Evolutionary conservation across 1,284 basidiomycete species (phyloP).

Genomic region (Irpex sp.): DNA sequence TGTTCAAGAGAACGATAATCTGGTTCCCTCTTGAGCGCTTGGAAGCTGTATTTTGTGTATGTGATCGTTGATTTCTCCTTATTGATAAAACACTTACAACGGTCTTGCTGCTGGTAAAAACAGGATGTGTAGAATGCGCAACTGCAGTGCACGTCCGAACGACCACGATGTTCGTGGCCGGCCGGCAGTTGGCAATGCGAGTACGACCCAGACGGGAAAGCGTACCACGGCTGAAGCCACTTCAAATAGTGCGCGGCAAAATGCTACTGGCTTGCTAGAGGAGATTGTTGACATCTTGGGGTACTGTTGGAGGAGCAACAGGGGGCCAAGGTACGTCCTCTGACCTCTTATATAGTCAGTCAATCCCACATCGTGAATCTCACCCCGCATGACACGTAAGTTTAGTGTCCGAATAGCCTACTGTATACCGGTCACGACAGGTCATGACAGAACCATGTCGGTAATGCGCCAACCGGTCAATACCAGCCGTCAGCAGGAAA

Average conservation of each 20-base stretch:
- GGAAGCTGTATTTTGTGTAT: not conserved
- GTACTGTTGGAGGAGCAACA: no score
- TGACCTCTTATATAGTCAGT: no score
- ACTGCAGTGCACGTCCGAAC: not conserved
- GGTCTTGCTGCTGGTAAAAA: not conserved
- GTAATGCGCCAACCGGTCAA: no score
- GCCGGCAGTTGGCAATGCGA: not conserved
- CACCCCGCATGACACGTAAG: no score
- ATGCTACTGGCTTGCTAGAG: no score
- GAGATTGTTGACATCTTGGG: no score
- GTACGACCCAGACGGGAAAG: not conserved
- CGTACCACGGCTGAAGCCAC: conserved; percentile 1
- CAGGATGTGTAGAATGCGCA: not conserved
- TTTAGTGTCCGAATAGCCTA: no score
- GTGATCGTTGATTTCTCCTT: not conserved
- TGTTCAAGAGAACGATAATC: conserved; percentile 1
- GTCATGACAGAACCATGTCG: no score
- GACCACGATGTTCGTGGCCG: conserved; percentile 3
- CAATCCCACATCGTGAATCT: no score
- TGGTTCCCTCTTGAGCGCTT: not conserved
- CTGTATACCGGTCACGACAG: no score
- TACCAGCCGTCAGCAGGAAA: no score
- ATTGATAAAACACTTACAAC: not conserved
- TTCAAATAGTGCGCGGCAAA: not conserved
- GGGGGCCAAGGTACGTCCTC: no score